Evolutionary conservation across 192 early-diverging fungal genomes (phyloP), one percentile per base, ranked within the genome.

Genomic region (Coemansia sp.): DNA sequence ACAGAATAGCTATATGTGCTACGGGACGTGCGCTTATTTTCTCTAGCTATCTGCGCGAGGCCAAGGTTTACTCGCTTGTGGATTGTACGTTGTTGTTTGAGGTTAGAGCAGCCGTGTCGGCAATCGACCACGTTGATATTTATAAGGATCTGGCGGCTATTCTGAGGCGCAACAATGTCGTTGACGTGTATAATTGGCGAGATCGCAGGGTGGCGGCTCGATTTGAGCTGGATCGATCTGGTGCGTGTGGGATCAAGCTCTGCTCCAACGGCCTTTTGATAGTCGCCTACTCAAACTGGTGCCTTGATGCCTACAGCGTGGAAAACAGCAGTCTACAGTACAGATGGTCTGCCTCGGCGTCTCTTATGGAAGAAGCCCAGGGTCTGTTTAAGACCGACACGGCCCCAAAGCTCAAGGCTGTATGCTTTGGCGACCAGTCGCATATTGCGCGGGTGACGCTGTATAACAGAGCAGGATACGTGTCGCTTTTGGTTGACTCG

Each of bases 11-110:
- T 15, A 48, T 62, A 22, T 62, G 60, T 15, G 28, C 44, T 11
- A 49, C 60, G 29, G 46, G 46, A 29, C 14, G 7, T 22, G 24
- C 27, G 11, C n/a, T 62, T 20, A 30, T 54, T n/a, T 41, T 24
- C 5, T 62, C 60, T 7, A 62, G 32, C 19, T 62, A 35, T 13
- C 39, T 62, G 36, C 60, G 50, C 46, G 43, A 54, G 18, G 52
- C 38, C 7, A 44, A 24, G 26, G 20, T 62, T 27, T 54, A 46
- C 29, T 48, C 44, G 23, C 28, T 62, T 2, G 19, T 28, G 18
- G 28, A 29, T 18, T 17, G 45, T 7, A 22, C 41, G 38, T 45
- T 29, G 23, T 24, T 49, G 15, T 54, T 54, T 26, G 46, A 35
- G 15, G 29, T 49, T 10, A 15, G 13, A 15, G 53, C 43, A 23